A percentile compares a stretch with the other conserved stretches of the same genome.
Evolutionary conservation across 352 stramenopile genomes (phyloP).

Genomic region (Vaucheria bursata): DNA sequence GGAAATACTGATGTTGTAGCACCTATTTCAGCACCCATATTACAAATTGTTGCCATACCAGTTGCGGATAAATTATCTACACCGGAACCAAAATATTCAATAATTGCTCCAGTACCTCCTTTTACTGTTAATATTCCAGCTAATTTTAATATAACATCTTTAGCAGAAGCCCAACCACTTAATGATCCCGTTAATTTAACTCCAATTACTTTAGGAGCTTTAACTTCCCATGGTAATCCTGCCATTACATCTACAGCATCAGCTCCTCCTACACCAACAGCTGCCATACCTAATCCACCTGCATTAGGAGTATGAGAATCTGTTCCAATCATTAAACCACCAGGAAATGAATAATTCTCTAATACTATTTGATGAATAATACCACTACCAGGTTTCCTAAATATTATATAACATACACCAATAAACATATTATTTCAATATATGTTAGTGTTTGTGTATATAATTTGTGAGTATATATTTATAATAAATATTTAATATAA

Average conservation of each 20-base stretch:
- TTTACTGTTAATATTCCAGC: slow-evolving; percentile 84
- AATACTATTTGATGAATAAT: slow-evolving; percentile 87
- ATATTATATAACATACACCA: too few relatives aligned
- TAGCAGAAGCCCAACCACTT: slow-evolving; percentile 80
- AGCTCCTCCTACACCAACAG: slow-evolving; percentile 77
- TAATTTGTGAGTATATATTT: too few relatives aligned
- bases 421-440: too few relatives aligned
- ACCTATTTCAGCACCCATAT: slow-evolving; percentile 86
- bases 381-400: slow-evolving; percentile 77
- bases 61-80: slow-evolving; percentile 83
- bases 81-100: slow-evolving; percentile 83
- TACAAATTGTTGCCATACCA: slow-evolving; percentile 86
- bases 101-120: slow-evolving; percentile 79
- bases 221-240: slow-evolving; percentile 84
- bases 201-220: slow-evolving; percentile 77
- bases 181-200: slow-evolving; percentile 83
- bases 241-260: slow-evolving; percentile 85
- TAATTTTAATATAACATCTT: slow-evolving; percentile 86
- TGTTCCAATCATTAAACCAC: slow-evolving; percentile 84
- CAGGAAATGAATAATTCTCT: slow-evolving; percentile 86
- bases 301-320: slow-evolving; percentile 86
- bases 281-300: slow-evolving; percentile 81
- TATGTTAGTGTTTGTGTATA: too few relatives aligned
- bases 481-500: too few relatives aligned
- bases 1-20: slow-evolving; percentile 84